Evolutionary conservation across 352 stramenopile genomes (phyloP).

Genomic region (Phytopythium vexans): DNA sequence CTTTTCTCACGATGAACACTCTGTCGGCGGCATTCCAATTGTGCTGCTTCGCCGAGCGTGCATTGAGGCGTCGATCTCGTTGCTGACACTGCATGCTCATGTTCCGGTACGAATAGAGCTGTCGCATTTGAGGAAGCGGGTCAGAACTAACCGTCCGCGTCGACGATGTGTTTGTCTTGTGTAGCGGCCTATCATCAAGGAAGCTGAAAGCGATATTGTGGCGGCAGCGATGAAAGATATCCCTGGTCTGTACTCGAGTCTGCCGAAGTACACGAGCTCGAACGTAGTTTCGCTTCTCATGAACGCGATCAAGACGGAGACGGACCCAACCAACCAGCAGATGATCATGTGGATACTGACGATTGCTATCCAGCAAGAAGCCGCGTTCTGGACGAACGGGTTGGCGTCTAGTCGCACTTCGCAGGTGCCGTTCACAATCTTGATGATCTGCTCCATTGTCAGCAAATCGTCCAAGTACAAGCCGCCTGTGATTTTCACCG

Average conservation of each 20-base stretch:
- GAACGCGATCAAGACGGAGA: constrained; percentile 79
- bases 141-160: neutral
- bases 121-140: neutral
- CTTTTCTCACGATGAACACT: constrained; percentile 57
- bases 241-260: constrained; percentile 66
- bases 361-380: constrained; percentile 84
- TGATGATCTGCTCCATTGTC: constrained; percentile 81
- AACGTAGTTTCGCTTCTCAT: constrained; percentile 83
- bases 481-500: constrained; percentile 79
- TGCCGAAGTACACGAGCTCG: constrained; percentile 83
- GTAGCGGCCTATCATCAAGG: constrained; percentile 69
- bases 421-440: constrained; percentile 82
- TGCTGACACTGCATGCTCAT: constrained; percentile 81
- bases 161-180: neutral
- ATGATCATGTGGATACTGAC: constrained; percentile 89
- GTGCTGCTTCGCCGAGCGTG: constrained; percentile 69
- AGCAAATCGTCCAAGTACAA: constrained; percentile 83
- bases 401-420: constrained; percentile 80
- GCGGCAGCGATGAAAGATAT: constrained; percentile 60
- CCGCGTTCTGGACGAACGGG: constrained; percentile 78
- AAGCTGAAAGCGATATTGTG: constrained; percentile 73
- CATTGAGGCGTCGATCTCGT: constrained; percentile 77
- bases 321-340: constrained; percentile 83
- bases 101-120: constrained; percentile 36
- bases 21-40: constrained; percentile 69